phyloP scores from a whole-genome alignment of 108 stramenopile species.

The Conticribra guillardii region DNA sequence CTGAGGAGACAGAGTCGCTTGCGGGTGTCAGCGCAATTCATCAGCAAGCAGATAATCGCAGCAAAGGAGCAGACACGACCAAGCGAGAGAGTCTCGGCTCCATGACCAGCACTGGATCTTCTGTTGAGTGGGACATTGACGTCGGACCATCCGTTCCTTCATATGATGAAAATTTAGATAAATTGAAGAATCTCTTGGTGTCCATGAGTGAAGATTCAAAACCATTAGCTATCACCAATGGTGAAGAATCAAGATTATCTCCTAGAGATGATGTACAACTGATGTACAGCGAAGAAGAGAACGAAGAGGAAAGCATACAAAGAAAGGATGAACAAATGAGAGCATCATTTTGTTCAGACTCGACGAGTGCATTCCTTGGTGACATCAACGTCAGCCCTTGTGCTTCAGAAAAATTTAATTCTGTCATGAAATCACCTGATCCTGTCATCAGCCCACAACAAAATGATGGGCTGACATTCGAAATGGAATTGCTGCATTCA shows the following conservation, averaged over 20 bases:
- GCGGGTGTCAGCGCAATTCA: background rate
- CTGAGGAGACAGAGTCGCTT: background rate
- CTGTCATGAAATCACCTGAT: too few relatives aligned
- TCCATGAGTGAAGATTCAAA: slow-evolving; percentile 11
- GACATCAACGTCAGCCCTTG: background rate
- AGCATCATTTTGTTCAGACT: too few relatives aligned
- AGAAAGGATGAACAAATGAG: too few relatives aligned
- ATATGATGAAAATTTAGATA: slow-evolving; percentile 22
- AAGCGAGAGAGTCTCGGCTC: slow-evolving; percentile 1
- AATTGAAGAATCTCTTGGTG: slow-evolving; percentile 21
- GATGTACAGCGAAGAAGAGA: slow-evolving; percentile 27
- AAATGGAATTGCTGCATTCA: slow-evolving; percentile 22
- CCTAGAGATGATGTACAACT: slow-evolving; percentile 14
- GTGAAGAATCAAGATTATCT: background rate
- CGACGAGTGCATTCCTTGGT: too few relatives aligned
- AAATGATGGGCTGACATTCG: slow-evolving; percentile 17
- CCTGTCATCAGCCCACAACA: slow-evolving; percentile 2
- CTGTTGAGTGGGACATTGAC: slow-evolving; percentile 25
- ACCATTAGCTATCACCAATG: background rate
- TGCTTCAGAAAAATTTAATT: background rate
- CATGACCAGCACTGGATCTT: slow-evolving; percentile 17
- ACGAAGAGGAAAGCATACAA: too few relatives aligned
- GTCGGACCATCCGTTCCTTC: background rate
- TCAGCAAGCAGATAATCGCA: too few relatives aligned
- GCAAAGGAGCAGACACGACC: background rate